phyloP scores from a whole-genome alignment of 1,284 basidiomycete genomes.

The Papiliotrema terrestris region DNA sequence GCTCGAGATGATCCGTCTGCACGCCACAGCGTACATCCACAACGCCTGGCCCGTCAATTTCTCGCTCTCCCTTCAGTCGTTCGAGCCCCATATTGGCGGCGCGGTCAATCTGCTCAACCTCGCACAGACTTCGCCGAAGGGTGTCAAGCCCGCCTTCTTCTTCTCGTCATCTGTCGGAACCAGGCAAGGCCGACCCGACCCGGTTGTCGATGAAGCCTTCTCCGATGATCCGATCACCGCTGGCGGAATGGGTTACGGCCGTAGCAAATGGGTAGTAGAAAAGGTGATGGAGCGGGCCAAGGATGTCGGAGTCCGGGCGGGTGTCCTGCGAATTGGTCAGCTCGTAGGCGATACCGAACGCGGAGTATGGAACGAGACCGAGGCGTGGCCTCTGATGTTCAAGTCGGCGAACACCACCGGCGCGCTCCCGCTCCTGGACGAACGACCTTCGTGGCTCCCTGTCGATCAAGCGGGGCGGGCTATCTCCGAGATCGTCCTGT shows the following conservation, averaged over 20 bases:
- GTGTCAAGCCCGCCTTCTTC: constrained; percentile 52
- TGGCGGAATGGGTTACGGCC: constrained; percentile 56
- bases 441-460: constrained; percentile 58
- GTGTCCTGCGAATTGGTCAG: constrained; percentile 52
- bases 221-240: constrained; percentile 29
- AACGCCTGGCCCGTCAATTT: constrained; percentile 49
- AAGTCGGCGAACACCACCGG: constrained; percentile 51
- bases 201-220: constrained; percentile 28
- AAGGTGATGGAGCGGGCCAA: constrained; percentile 54
- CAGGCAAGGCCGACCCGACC: constrained; percentile 31
- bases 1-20: constrained; percentile 47
- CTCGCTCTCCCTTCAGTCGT: constrained; percentile 51
- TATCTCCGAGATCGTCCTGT: constrained; percentile 54
- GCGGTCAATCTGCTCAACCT: constrained; percentile 58
- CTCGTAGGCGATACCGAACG: constrained; percentile 55
- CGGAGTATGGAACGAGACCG: constrained; percentile 62
- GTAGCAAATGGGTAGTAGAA: constrained; percentile 63
- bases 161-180: constrained; percentile 60
- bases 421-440: constrained; percentile 53
- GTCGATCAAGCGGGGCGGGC: constrained; percentile 57
- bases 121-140: constrained; percentile 50
- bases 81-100: constrained; percentile 56
- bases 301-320: constrained; percentile 43
- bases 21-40: constrained; percentile 56
- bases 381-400: constrained; percentile 54